phyloP scores from a whole-genome alignment of 2,329 filamentous ascomycete genomes.

The Monilinia aucupariae region DNA sequence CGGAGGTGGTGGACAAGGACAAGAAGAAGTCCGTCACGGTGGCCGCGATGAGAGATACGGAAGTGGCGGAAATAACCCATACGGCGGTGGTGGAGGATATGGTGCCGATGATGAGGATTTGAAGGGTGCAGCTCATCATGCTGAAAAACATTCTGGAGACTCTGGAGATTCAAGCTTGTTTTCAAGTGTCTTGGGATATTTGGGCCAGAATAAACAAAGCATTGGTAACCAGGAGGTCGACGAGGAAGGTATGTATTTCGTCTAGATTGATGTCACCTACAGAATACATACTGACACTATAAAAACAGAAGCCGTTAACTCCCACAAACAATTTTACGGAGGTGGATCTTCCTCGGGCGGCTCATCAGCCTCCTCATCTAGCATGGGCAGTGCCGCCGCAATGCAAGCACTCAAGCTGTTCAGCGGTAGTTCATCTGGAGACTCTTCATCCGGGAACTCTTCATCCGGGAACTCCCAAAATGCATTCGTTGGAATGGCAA shows the following conservation, averaged over 20 bases:
- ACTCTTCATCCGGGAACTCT: conserved; percentile 40
- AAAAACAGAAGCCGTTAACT: conserved; percentile 56
- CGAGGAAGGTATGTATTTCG: conserved; percentile 41
- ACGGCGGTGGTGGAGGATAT: conserved; percentile 32
- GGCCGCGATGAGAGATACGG: conserved; percentile 22
- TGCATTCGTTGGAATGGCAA: conserved; percentile 76
- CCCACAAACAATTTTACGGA: conserved; percentile 72
- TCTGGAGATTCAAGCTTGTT: conserved; percentile 49
- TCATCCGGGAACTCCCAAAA: conserved; percentile 58
- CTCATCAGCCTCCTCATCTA: conserved; percentile 43
- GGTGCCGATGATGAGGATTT: conserved; percentile 45
- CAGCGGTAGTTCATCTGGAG: conserved; percentile 47
- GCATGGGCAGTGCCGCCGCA: conserved; percentile 67
- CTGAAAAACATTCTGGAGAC: conserved; percentile 47
- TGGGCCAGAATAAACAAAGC: conserved; percentile 48
- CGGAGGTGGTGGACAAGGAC: conserved; percentile 4
- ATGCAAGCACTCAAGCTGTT: conserved; percentile 82
- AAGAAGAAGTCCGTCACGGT: conserved; percentile 14
- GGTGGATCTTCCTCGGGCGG: conserved; percentile 42
- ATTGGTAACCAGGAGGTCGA: conserved; percentile 50
- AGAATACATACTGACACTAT: conserved; percentile 1
- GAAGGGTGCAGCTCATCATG: conserved; percentile 49
- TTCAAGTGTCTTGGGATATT: conserved; percentile 48
- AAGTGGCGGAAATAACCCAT: conserved; percentile 23
- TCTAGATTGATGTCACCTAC: neutral